Base-by-base conservation (phyloP, 345 rosid species). In the Anastatica hierochuntica region DNA sequence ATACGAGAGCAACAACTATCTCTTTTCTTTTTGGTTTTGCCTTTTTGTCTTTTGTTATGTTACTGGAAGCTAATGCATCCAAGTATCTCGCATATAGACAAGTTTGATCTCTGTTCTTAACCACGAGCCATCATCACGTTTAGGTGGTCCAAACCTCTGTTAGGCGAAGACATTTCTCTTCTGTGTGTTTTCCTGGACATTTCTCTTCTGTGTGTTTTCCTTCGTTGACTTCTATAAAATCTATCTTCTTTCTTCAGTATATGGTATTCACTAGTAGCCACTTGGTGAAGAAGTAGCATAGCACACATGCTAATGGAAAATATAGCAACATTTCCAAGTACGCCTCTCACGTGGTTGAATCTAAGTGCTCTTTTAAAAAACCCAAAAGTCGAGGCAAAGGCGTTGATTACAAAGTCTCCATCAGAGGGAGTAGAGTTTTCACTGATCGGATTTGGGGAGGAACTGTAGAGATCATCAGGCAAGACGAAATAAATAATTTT, bases 61-160 rank as follows among this genome's bases (percentile, higher is more conserved):
- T 49, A 37, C 37, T 2, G 24, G 24, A 36, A n/a, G 14, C 42
- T 46, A 46, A 47, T 21, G 23, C 7, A 40, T 10, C 47, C 5
- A 18, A 52, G 35, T 27, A 23, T 14, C 71, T 51, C 61, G 61
- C n/a, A n/a, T 53, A 58, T 61, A 48, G 43, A 43, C 37, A 42
- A 24, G 37, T 39, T 33, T 17, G 34, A 18, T 51, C 39, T 41
- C 50, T 12, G 41, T 42, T 58, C 62, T 77, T 58, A 92, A 61
- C 96, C 96, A 58, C 83, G 78, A 36, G 95, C 94, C 63, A 72
- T 67, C 74, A 72, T 71, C 60, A 84, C 98, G 71, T 88, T 86
- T 74, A 88, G 64, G 23, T 64, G 82, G 63, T 77, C 71, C 54
- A 72, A 50, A 50, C 18, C 49, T 57, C 34, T 53, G 18, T 47